Percentiles rank a stretch among this genome's conserved stretches.
Evolutionary conservation across 2,329 filamentous ascomycete species (phyloP).

Genomic region (Fusarium sp.): DNA sequence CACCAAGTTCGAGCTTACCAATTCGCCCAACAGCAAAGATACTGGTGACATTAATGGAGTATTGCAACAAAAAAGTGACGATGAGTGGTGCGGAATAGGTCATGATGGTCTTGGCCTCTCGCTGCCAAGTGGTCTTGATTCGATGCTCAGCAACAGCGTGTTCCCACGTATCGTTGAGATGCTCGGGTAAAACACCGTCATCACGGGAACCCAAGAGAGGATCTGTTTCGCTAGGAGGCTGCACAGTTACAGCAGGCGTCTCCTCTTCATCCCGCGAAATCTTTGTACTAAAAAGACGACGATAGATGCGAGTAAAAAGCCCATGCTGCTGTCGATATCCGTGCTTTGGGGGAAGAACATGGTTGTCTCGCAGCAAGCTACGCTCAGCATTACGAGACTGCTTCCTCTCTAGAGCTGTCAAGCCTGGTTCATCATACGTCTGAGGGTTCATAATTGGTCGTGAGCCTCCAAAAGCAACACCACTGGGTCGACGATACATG

Average conservation of each 20-base stretch:
- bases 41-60: conserved; percentile 84
- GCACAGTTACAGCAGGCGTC: conserved; percentile 51
- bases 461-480: conserved; percentile 77
- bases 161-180: conserved; percentile 82
- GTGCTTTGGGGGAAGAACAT: conserved; percentile 73
- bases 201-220: conserved; percentile 55
- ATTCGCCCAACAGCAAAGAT: conserved; percentile 83
- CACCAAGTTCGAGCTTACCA: conserved; percentile 69
- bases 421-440: conserved; percentile 56
- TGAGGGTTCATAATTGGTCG: conserved; percentile 76
- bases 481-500: conserved; percentile 81
- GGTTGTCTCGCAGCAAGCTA: conserved; percentile 73
- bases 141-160: conserved; percentile 83
- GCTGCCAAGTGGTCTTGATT: conserved; percentile 91
- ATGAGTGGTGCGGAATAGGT: conserved; percentile 78
- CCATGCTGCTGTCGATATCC: conserved; percentile 48
- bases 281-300: conserved; percentile 67
- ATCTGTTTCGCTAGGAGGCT: conserved; percentile 55
- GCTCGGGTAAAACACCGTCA: conserved; percentile 60
- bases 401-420: conserved; percentile 67
- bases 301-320: conserved; percentile 57
- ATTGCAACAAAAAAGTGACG: conserved; percentile 80
- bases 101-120: conserved; percentile 84
- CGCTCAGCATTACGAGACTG: conserved; percentile 68
- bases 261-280: conserved; percentile 53